Percentiles rank a stretch among this genome's conserved stretches.
These are phyloP conservation scores for Murraya koenigii DNA, from an alignment of 345 rosid genomes.

Conservation along the genomic window DNA sequence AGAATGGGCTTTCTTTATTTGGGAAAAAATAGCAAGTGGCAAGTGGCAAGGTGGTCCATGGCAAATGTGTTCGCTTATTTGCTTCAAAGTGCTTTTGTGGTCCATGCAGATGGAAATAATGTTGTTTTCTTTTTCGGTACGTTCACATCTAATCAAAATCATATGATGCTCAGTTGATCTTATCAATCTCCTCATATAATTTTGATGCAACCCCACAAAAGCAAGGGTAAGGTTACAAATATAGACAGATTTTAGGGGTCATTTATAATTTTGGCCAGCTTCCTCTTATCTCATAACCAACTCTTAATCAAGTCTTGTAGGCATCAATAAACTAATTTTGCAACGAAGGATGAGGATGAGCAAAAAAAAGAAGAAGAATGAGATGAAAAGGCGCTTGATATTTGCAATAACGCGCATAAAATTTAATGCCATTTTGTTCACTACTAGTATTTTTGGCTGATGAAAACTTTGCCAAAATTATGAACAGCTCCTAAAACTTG, in stretches of 20 bases:
- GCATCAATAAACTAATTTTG: too few species aligned
- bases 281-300: not conserved
- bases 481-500: not conserved
- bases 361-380: too few species aligned
- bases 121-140: slow-evolving; percentile 21
- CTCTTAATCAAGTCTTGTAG: not conserved
- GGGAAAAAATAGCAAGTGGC: not conserved
- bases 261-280: not conserved
- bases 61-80: slow-evolving; percentile 14
- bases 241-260: not conserved
- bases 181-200: slow-evolving; percentile 1
- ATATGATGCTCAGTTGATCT: slow-evolving; percentile 17
- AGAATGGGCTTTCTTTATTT: slow-evolving; percentile 11
- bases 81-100: slow-evolving; percentile 39
- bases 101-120: slow-evolving; percentile 30
- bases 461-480: too few species aligned
- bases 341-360: too few species aligned
- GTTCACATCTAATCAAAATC: slow-evolving; percentile 3
- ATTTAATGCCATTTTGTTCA: too few species aligned
- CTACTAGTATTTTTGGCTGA: too few species aligned
- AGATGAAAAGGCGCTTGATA: too few species aligned
- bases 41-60: slow-evolving; percentile 52
- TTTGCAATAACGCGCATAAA: too few species aligned
- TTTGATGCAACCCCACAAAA: not conserved
- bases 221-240: not conserved